Evolutionary conservation across 202 grass and related monocot genomes (phyloP), one percentile per base, ranked within the genome.

Genomic region (Carex sylvatica): DNA sequence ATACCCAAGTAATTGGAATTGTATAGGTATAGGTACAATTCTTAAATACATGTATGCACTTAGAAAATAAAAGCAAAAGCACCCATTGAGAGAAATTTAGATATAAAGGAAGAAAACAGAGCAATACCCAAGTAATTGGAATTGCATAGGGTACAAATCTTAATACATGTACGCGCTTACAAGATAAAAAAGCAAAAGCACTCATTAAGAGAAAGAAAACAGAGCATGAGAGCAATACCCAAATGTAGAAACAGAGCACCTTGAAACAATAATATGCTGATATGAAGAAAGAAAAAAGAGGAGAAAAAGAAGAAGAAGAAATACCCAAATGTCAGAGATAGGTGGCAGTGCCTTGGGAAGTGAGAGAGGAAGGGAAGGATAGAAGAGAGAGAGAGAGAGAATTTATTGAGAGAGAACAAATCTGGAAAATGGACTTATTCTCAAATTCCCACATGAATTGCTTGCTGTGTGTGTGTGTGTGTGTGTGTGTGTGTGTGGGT

Each of bases 371-470:
- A 20, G 15, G 79, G 24, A 10, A 20, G 15, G 28, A 33, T 56
- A 19, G 13, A n/a, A 77, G 20, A 58, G 73, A 77, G 22, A 75
- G 53, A 28, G 1, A 19, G 56, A 44, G 28, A 44, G 60, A 80
- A 49, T 61, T 63, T 61, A 80, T 26, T 80, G 78, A 69, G 80
- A 23, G 61, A 14, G 73, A n/a, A 77, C 73, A 77, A 59, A 77
- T 28, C 28, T 58, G 51, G 52, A 58, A 58, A 68, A 33, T 49
- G 80, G 9, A 82, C 68, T 64, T 67, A 82, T 82, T 64, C 61
- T 82, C 13, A 67, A 66, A 65, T 67, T 82, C 80, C 61, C 80
- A 67, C 61, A 65, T 82, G 63, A 36, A 11, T 59, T 11, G n/a
- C 23, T 55, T 55, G 49, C 24, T 75, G 49, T 55, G 72, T 75